Evolutionary conservation across 129 eudicot genomes (phyloP).

Genomic region (Saussurea involucrata): DNA sequence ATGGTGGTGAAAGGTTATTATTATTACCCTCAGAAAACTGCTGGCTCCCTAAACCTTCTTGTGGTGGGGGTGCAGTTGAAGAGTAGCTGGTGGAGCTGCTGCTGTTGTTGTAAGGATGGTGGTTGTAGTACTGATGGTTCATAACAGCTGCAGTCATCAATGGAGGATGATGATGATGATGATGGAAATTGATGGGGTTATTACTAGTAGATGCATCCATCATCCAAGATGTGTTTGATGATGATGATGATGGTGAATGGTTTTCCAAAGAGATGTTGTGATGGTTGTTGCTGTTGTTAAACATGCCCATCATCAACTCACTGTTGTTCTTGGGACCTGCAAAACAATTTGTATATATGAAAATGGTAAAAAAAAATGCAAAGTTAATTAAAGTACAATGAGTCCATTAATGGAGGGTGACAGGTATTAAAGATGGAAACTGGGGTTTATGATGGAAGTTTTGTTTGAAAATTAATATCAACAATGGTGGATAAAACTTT

Average conservation of each 20-base stretch:
- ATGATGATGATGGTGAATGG: conserved; percentile 17
- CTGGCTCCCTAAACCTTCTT: conserved; percentile 36
- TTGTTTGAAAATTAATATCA: no score
- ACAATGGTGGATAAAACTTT: no score
- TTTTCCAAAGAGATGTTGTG: conserved; percentile 12
- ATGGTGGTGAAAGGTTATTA: conserved; percentile 44
- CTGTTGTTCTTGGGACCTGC: conserved; percentile 51
- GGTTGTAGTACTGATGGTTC: conserved; percentile 28
- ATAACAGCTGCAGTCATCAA: conserved; percentile 26
- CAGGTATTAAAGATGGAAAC: background rate
- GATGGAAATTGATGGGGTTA: conserved; percentile 21
- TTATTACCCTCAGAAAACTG: conserved; percentile 19
- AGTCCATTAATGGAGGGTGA: background rate
- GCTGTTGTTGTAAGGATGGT: conserved; percentile 26
- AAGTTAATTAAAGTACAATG: background rate
- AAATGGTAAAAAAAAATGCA: background rate
- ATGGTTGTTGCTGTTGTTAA: conserved; percentile 32
- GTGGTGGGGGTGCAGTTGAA: conserved; percentile 21
- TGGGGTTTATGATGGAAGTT: background rate
- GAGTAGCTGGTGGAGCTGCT: conserved; percentile 17
- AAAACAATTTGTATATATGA: background rate
- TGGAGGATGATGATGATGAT: conserved; percentile 16
- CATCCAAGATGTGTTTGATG: conserved; percentile 7
- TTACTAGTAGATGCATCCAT: conserved; percentile 11
- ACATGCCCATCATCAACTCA: conserved; percentile 47